Conservation (phyloP, 108 stramenopile genomes). For the Stephanodiscus triporus region DNA sequence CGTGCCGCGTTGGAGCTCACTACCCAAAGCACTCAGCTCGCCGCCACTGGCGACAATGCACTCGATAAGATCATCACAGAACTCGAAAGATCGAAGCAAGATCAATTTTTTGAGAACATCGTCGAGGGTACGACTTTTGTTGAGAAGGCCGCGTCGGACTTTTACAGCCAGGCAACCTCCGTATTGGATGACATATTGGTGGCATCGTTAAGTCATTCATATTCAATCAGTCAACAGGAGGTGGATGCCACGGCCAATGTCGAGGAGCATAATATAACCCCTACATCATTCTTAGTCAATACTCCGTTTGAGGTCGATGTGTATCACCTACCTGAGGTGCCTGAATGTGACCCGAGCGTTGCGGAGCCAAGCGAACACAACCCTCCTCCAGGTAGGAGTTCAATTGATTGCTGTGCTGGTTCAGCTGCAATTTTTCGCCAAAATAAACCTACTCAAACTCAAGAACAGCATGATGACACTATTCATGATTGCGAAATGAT, state of each 20-base stretch:
- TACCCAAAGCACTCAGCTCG: not conserved
- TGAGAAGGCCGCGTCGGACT: slow-evolving; percentile 12
- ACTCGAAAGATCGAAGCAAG: slow-evolving; percentile 7
- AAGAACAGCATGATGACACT: slow-evolving; percentile 11
- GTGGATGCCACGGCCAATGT: slow-evolving; percentile 31
- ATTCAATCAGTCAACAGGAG: slow-evolving; percentile 49
- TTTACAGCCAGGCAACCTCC: not conserved
- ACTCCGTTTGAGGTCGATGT: slow-evolving; percentile 30
- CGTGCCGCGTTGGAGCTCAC: slow-evolving; percentile 17
- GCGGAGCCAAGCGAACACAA: slow-evolving; percentile 22
- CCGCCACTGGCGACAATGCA: not conserved
- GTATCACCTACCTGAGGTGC: slow-evolving; percentile 24
- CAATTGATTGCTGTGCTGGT: slow-evolving; percentile 17
- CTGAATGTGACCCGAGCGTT: slow-evolving; percentile 12
- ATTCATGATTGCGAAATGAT: slow-evolving; percentile 39
- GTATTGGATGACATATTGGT: not conserved
- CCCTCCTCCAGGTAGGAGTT: slow-evolving; percentile 1
- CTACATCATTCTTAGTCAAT: slow-evolving; percentile 24
- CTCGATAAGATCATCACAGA: slow-evolving; percentile 7
- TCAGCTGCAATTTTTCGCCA: not conserved
- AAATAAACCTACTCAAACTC: not conserved
- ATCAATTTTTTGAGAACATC: slow-evolving; percentile 16
- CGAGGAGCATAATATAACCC: slow-evolving; percentile 51
- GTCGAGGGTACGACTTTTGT: slow-evolving; percentile 23
- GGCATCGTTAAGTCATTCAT: slow-evolving; percentile 15